Evolutionary conservation across 2,329 filamentous ascomycete species (phyloP).

Genomic region (Monilinia laxa): DNA sequence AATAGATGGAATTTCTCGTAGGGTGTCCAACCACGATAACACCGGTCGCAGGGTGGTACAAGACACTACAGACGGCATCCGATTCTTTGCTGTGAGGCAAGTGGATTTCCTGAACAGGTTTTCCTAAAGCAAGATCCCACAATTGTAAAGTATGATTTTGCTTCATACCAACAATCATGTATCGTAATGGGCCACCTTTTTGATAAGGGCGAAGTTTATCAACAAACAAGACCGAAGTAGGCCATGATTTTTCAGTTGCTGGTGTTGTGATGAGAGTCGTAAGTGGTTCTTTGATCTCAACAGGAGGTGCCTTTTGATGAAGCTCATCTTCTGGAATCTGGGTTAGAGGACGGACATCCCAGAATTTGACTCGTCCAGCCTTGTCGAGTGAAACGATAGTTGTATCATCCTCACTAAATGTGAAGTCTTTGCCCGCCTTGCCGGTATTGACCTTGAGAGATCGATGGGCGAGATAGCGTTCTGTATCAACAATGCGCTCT

Average conservation of each 20-base stretch:
- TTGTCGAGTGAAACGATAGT: slow-evolving; percentile 96
- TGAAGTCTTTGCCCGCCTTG: slow-evolving; percentile 97
- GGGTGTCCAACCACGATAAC: slow-evolving; percentile 96
- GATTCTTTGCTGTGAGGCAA: slow-evolving; percentile 94
- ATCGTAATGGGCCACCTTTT: slow-evolving; percentile 85
- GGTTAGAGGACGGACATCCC: slow-evolving; percentile 85
- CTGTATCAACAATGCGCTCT: slow-evolving; percentile 75
- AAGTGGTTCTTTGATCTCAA: slow-evolving; percentile 82
- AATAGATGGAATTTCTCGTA: slow-evolving; percentile 95
- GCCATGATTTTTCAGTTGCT: slow-evolving; percentile 90
- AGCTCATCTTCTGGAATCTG: slow-evolving; percentile 40
- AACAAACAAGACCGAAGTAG: slow-evolving; percentile 91
- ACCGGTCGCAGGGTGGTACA: slow-evolving; percentile 87
- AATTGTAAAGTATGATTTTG: slow-evolving; percentile 98
- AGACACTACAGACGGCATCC: slow-evolving; percentile 95
- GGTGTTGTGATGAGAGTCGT: slow-evolving; percentile 84
- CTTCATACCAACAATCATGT: slow-evolving; percentile 97
- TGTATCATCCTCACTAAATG: slow-evolving; percentile 94
- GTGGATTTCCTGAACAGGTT: slow-evolving; percentile 95
- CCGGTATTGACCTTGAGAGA: slow-evolving; percentile 93
- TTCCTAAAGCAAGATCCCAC: slow-evolving; percentile 93
- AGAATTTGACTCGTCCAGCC: slow-evolving; percentile 94
- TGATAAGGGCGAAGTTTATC: slow-evolving; percentile 94
- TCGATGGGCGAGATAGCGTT: slow-evolving; percentile 82
- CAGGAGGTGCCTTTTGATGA: slow-evolving; percentile 40